Evolutionary conservation across 1,284 basidiomycete species (phyloP), one percentile per base, ranked within the genome.

Genomic region (Ceratobasidium sp.): DNA sequence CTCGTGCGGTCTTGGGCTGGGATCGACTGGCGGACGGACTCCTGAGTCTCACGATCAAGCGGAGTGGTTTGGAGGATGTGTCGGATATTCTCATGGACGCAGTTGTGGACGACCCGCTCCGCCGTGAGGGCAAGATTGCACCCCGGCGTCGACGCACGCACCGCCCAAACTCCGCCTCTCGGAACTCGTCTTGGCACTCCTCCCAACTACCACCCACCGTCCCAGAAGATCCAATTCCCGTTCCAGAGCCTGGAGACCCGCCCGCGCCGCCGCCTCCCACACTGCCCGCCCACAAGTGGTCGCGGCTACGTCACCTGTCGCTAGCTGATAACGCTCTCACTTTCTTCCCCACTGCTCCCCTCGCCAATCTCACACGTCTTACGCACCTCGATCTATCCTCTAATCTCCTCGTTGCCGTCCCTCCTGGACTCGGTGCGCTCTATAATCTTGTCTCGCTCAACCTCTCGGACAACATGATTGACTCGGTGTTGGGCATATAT

Each of bases 381-480:
- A 93, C 93, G 0, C 93, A 97, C 80, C 91, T 98, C 76, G 96
- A 97, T 82, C 87, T 97, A 31, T 96, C 95, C 29, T 92, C 93
- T 69, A 97, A 97, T 79, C 89, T 98, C 9, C 89, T 99, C 54
- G 90, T 95, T 41, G 92, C 92, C 17, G 88, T 98, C 31, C 96
- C 95, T 0, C 84, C 91, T 2, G 90, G 92, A 15, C 87, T 99
- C 22, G 88, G 90, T 5, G 81, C 86, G 0, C 88, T 98, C 8
- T 89, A 91, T 79, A 92, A 90, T 76, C 92, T 99, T 60, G 84
- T 89, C 56, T 94, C 92, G 41, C 91, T 99, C 79, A 97, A 98
- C 83, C 88, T 99, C 22, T 88, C 93, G 19, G 93, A 96, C 83
- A 99, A 99, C 85, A 93, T 99, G 89, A 96, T 99, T 78, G 96